Evolutionary conservation across 495 filamentous ascomycete species (phyloP), one percentile per base, ranked within the genome.

Genomic region (Saxispiralis lemnorum): DNA sequence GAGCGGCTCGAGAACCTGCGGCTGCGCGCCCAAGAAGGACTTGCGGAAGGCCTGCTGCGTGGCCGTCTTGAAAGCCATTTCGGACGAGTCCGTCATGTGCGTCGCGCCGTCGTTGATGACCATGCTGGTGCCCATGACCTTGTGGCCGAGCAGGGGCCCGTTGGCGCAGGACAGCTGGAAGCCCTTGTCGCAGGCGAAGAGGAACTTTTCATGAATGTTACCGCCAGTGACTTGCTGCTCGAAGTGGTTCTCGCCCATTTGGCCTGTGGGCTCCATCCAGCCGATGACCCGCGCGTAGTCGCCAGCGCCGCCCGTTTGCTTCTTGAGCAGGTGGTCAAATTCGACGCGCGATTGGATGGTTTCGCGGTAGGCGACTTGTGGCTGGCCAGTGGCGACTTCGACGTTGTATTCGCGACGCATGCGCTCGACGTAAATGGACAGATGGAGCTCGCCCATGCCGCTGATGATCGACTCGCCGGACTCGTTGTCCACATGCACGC

Each of bases 41-140:
- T 95, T 94, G 51, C 83, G 79, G 79, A 96, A 96, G 11, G 92
- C 92, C 67, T 94, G 83, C 66, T 92, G 83, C 21, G 89, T 93
- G 19, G 92, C 86, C 46, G 75, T 83, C 62, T 83, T 93, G 79
- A 99, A 99, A n/a, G 92, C 76, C 73, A 84, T 87, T 72, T 99
- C 92, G 34, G 81, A 88, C 2, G 89, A 96, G 65, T 99, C 92
- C 13, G 89, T 96, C 66, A 93, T 86, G 70, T 99, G 92, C 1
- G 84, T 99, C 28, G 86, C 85, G 58, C 92, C 92, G 56, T 99
- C 92, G 61, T 89, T 93, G 64, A 99, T 69, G 38, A 93, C 71
- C 87, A 99, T 93, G 54, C 60, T 66, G 2, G 83, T 71, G 24
- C 89, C 92, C 17, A 99, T 75, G 35, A 99, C 86, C 59, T 74